A percentile compares a stretch with the other conserved stretches of the same genome.
phyloP scores from a whole-genome alignment of 768 basidiomycete species.

The Mycena belliarum region DNA sequence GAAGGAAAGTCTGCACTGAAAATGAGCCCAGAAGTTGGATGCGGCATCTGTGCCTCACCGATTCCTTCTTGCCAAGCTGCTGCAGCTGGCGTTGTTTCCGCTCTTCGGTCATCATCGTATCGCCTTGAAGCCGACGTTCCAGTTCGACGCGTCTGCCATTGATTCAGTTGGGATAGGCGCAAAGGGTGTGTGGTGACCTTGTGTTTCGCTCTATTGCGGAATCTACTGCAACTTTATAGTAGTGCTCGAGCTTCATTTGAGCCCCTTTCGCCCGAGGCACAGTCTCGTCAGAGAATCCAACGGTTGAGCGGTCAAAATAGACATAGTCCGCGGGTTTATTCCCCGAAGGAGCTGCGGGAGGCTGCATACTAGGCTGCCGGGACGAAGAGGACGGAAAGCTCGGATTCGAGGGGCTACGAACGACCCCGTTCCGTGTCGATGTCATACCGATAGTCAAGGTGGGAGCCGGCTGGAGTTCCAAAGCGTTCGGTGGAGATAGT shows the following conservation, averaged over 20 bases:
- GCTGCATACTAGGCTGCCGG: conserved; percentile 15
- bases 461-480: conserved; percentile 3
- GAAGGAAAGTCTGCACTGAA: conserved; percentile 60
- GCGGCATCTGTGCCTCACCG: conserved; percentile 23
- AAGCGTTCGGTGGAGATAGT: not conserved
- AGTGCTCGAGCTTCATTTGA: conserved; percentile 93
- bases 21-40: not conserved
- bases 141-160: conserved; percentile 78
- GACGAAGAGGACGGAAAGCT: conserved; percentile 19
- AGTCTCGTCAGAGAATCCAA: conserved; percentile 78
- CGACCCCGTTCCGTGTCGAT: conserved; percentile 8
- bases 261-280: conserved; percentile 85
- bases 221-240: conserved; percentile 96
- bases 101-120: conserved; percentile 74
- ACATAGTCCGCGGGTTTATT: conserved; percentile 65
- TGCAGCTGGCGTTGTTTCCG: conserved; percentile 82
- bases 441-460: conserved; percentile 7
- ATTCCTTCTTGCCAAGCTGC: conserved; percentile 86
- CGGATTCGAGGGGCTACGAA: conserved; percentile 15
- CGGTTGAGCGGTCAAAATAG: conserved; percentile 83
- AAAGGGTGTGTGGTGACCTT: conserved; percentile 51
- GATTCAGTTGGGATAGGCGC: not conserved
- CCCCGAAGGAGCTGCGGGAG: conserved; percentile 5
- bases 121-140: conserved; percentile 74
- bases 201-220: conserved; percentile 92